These are phyloP conservation scores for Mycena polygramma DNA, from an alignment of 768 basidiomycete species.

Conservation along the genomic window DNA sequence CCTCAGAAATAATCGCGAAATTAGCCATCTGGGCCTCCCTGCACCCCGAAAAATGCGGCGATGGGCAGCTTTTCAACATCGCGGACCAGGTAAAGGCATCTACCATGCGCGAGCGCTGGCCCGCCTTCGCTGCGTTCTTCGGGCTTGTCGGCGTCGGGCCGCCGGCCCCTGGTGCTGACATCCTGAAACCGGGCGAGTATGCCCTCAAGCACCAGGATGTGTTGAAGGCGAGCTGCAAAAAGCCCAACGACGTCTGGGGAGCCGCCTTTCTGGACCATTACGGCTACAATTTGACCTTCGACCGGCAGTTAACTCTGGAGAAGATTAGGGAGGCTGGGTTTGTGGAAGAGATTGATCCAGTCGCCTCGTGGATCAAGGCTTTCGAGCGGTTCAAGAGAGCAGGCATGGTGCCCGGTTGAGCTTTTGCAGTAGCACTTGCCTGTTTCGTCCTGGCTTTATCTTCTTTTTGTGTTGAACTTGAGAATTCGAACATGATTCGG, in stretches of 20 bases:
- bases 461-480: too few relatives aligned
- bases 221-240: constrained; percentile 26
- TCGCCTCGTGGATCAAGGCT: constrained; percentile 30
- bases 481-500: too few relatives aligned
- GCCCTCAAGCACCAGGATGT: constrained; percentile 23
- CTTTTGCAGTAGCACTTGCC: too few relatives aligned
- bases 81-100: constrained; percentile 24
- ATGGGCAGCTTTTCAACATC: constrained; percentile 30
- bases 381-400: constrained; percentile 30
- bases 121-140: constrained; percentile 27
- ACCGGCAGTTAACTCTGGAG: constrained; percentile 32
- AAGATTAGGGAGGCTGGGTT: constrained; percentile 31
- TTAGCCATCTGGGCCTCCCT: constrained; percentile 33
- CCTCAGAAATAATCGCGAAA: constrained; percentile 30
- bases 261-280: constrained; percentile 30
- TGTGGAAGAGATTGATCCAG: constrained; percentile 25
- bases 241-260: constrained; percentile 30
- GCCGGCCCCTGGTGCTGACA: not conserved
- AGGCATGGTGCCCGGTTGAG: constrained; percentile 31
- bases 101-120: constrained; percentile 36
- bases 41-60: constrained; percentile 26
- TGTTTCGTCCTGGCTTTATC: too few relatives aligned
- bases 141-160: constrained; percentile 33
- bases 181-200: constrained; percentile 33
- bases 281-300: constrained; percentile 19